Evolutionary conservation across 2,329 filamentous ascomycete genomes (phyloP).

Genomic region (Arthrobotrys musiformis): DNA sequence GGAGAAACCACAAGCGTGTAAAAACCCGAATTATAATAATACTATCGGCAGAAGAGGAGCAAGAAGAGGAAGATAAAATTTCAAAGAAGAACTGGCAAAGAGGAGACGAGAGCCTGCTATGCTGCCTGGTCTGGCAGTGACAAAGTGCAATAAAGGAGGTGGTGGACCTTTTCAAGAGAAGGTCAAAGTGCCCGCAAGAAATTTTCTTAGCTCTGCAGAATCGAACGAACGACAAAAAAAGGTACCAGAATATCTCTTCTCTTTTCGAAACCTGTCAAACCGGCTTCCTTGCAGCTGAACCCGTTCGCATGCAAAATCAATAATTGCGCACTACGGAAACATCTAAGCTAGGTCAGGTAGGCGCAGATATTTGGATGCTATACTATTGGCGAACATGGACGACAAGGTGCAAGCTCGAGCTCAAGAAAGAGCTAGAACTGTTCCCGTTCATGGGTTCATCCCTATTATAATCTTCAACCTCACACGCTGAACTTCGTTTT

Average conservation of each 20-base stretch:
- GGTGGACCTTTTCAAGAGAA: constrained; percentile 36
- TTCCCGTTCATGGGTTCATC: not conserved
- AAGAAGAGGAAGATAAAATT: no score
- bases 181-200: constrained; percentile 32
- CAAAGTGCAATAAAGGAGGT: constrained; percentile 53
- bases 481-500: not conserved
- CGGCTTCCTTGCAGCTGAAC: constrained; percentile 8
- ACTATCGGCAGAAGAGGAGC: no score
- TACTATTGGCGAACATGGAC: constrained; percentile 3
- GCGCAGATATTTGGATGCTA: no score
- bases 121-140: constrained; percentile 33
- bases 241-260: not conserved
- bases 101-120: constrained; percentile 28
- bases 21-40: constrained; percentile 28
- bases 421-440: constrained; percentile 7
- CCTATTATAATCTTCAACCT: not conserved
- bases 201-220: not conserved
- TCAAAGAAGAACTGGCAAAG: not conserved
- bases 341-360: constrained; percentile 24
- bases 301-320: not conserved
- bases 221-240: not conserved
- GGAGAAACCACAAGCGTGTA: constrained; percentile 13
- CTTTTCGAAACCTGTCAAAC: constrained; percentile 15
- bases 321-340: constrained; percentile 29
- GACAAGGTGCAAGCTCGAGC: no score